Conservation (phyloP, 2,329 filamentous ascomycete genomes). For the Monilinia laxa region DNA sequence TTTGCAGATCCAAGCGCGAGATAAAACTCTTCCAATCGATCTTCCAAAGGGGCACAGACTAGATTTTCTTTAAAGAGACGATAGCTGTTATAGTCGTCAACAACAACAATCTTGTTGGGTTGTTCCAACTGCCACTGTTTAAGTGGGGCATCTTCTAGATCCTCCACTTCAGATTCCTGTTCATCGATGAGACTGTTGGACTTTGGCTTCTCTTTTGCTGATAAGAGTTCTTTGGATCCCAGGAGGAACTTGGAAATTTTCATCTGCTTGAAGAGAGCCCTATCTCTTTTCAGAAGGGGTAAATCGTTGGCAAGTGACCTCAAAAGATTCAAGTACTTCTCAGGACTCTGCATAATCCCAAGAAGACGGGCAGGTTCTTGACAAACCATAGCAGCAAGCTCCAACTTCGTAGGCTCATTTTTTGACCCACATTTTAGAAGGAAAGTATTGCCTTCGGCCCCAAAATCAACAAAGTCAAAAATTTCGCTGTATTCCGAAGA, state of each 20-base stretch:
- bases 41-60: conserved; percentile 87
- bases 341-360: conserved; percentile 72
- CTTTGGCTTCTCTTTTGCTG: conserved; percentile 32
- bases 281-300: conserved; percentile 71
- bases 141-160: conserved; percentile 46
- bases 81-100: conserved; percentile 88
- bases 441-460: conserved; percentile 82
- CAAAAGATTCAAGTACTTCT: conserved; percentile 84
- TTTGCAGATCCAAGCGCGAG: conserved; percentile 72
- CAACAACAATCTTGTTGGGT: conserved; percentile 70
- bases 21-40: conserved; percentile 82
- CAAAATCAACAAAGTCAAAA: conserved; percentile 97
- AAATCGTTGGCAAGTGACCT: conserved; percentile 76
- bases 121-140: conserved; percentile 68
- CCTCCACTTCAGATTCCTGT: conserved; percentile 46
- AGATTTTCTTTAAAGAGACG: conserved; percentile 82
- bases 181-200: conserved; percentile 32
- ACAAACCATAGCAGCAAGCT: conserved; percentile 82
- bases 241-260: conserved; percentile 74
- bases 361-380: conserved; percentile 80
- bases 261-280: conserved; percentile 73
- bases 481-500: conserved; percentile 75
- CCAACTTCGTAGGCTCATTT: conserved; percentile 80
- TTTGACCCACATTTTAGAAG: conserved; percentile 87
- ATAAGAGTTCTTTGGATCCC: conserved; percentile 71